A percentile compares a stretch with the other conserved stretches of the same genome.
Evolutionary conservation across 2,329 filamentous ascomycete genomes (phyloP).

Genomic region (Talaromyces sp.): DNA sequence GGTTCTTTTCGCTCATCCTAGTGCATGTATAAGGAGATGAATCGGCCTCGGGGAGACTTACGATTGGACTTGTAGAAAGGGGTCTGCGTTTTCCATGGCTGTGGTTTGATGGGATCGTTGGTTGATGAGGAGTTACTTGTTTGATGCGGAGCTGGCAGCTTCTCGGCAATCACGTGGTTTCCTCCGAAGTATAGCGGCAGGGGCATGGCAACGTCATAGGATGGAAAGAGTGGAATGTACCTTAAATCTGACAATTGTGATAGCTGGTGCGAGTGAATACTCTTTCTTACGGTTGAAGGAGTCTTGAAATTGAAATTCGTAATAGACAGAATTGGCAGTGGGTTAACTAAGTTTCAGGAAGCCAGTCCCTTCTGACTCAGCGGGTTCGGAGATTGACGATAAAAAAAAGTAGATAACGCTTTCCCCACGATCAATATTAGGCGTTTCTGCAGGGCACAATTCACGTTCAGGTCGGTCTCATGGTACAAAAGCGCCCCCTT

Average conservation of each 20-base stretch:
- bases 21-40: not conserved
- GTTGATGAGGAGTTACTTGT: not conserved
- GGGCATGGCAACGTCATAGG: too few relatives aligned
- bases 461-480: slow-evolving; percentile 20
- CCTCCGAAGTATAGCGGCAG: not conserved
- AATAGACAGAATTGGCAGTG: too few relatives aligned
- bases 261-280: too few relatives aligned
- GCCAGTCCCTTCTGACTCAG: not conserved
- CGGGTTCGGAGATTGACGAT: slow-evolving; percentile 1
- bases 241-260: not conserved
- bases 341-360: not conserved
- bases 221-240: too few relatives aligned
- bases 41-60: slow-evolving; percentile 30
- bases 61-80: slow-evolving; percentile 54
- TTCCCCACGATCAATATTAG: slow-evolving; percentile 15
- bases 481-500: slow-evolving; percentile 58
- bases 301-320: too few relatives aligned
- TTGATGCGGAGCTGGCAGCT: slow-evolving; percentile 5
- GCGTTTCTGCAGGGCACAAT: slow-evolving; percentile 2
- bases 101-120: slow-evolving; percentile 11
- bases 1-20: not conserved
- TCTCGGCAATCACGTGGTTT: not conserved
- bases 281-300: too few relatives aligned
- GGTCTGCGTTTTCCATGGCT: slow-evolving; percentile 44
- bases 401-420: slow-evolving; percentile 24